Evolutionary conservation across 1,284 basidiomycete species (phyloP), one percentile per base, ranked within the genome.

Genomic region (Boletellus dicymbophilus): DNA sequence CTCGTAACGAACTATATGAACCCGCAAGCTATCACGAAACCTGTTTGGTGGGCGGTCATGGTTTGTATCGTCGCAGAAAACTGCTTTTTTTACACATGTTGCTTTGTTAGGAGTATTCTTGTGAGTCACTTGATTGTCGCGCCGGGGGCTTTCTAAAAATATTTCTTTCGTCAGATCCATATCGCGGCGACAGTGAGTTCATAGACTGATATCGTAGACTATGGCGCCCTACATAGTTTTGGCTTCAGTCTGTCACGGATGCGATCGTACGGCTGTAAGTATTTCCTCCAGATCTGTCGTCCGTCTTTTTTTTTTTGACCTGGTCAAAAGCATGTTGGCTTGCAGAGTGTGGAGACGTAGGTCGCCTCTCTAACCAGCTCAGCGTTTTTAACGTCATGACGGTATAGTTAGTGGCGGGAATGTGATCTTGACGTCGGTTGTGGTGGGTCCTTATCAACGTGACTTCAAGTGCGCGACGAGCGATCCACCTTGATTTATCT

Each of bases 1-100:
- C 68, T 79, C 45, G 75, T 82, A 27, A 63, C 63, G 25, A 79
- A 80, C 60, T 80, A 71, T 54, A 52, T 73, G 39, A 73, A 76
- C 51, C 71, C 72, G 3, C 9, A 66, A 6, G 74, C 76, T 4
- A 61, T 80, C 18, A n/a, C 57, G 11, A 54, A 60, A 30, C 74
- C 75, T 2, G 67, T 75, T 8, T 82, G 80, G 80, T 79, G 37
- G 42, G 74, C 62, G 20, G 40, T 23, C 13, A 25, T 46, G 11
- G 20, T 11, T 27, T 37, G 10, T 28, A 38, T 36, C 16, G 44
- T 30, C n/a, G n/a, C n/a, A n/a, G n/a, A n/a, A n/a, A 6, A n/a
- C 15, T 3, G 37, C 11, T 7, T 21, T 31, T 15, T 10, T 46
- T 21, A 48, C 3, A 18, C 18, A n/a, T n/a, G 11, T 30, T 9